These are phyloP conservation scores for Lophiostoma macrostomum DNA, from an alignment of 495 filamentous ascomycete species.

Conservation along the genomic window DNA sequence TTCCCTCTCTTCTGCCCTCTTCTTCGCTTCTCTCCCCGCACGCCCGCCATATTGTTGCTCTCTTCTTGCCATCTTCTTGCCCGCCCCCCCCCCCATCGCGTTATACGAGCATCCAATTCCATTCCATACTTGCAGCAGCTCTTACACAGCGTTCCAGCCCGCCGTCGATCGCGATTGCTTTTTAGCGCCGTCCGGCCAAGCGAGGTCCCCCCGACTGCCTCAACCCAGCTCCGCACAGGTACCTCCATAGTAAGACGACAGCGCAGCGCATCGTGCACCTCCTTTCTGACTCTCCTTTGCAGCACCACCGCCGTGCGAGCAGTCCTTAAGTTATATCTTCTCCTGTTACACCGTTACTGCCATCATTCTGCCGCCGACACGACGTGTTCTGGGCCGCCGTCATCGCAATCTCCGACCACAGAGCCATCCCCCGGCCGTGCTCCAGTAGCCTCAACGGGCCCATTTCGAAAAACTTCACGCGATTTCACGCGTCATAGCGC, in stretches of 20 bases:
- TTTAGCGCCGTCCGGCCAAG: constrained; percentile 25
- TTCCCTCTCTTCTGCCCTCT: not conserved
- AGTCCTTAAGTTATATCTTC: not conserved
- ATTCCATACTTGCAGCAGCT: constrained; percentile 2
- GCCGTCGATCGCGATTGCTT: constrained; percentile 8
- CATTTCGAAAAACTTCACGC: constrained; percentile 25
- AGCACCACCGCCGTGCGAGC: not conserved
- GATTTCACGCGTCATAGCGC: constrained; percentile 35
- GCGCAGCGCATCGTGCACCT: constrained; percentile 11
- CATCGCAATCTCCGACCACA: constrained; percentile 26
- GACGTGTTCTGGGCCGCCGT: constrained; percentile 1
- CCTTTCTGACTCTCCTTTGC: constrained; percentile 10
- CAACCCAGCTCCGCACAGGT: constrained; percentile 15
- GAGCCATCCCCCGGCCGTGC: constrained; percentile 9
- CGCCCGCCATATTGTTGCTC: not conserved
- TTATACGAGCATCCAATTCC: not conserved
- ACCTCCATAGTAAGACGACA: not conserved
- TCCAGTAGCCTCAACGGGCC: not conserved
- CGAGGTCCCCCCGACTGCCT: constrained; percentile 18
- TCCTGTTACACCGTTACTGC: not conserved
- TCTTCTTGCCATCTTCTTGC: not conserved
- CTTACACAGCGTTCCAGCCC: not conserved
- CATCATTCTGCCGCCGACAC: not conserved
- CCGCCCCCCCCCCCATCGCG: not conserved
- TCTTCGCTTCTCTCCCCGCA: not conserved